These are phyloP conservation scores for Rubia yunnanensis DNA, from an alignment of 257 asterid genomes.

Conservation along the genomic window DNA sequence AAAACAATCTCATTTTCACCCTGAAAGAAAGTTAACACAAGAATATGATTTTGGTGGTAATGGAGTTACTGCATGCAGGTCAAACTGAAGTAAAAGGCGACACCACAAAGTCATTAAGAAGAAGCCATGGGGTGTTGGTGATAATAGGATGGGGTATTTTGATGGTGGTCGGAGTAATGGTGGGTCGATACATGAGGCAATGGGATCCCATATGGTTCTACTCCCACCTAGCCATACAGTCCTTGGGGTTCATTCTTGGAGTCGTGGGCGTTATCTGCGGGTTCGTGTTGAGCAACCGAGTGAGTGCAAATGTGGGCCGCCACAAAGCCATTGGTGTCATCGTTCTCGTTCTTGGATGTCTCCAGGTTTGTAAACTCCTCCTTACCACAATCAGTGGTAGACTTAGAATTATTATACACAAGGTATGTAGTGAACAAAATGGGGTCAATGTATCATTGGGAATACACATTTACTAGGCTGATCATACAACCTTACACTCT, in stretches of 20 bases:
- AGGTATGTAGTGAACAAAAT: no score
- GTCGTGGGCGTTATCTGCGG: conserved; percentile 60
- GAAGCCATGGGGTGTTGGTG: conserved; percentile 70
- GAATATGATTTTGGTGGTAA: no score
- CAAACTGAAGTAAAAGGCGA: conserved; percentile 27
- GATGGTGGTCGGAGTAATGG: conserved; percentile 64
- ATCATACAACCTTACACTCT: no score
- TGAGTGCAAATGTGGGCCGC: conserved; percentile 27
- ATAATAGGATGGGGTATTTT: conserved; percentile 88
- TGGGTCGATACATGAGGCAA: conserved; percentile 63
- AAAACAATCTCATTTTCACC: no score
- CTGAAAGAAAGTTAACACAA: no score
- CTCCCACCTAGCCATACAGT: conserved; percentile 46
- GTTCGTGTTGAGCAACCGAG: conserved; percentile 46
- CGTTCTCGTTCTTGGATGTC: conserved; percentile 59
- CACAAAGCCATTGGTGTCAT: conserved; percentile 74
- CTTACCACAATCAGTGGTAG: no score
- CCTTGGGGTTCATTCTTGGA: conserved; percentile 62
- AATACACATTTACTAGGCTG: no score
- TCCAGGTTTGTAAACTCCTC: conserved; percentile 43
- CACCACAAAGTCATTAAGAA: conserved; percentile 31
- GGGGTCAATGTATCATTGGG: no score
- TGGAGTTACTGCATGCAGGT: conserved; percentile 26
- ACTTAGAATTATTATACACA: no score
- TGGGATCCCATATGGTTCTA: conserved; percentile 90